phyloP scores from a whole-genome alignment of 2,329 filamentous ascomycete genomes.

The Westerdykella sp. region DNA sequence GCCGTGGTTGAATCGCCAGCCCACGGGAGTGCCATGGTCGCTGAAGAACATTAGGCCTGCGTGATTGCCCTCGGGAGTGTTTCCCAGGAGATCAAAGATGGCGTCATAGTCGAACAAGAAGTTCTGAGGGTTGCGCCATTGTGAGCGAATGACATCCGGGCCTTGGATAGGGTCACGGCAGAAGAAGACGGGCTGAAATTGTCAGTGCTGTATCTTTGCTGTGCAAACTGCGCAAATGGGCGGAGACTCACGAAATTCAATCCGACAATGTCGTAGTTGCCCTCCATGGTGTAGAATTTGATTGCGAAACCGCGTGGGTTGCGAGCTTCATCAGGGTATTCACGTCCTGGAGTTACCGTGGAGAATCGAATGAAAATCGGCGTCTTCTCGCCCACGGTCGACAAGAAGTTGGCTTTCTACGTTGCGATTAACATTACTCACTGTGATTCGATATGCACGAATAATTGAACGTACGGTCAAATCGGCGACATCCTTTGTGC shows the following conservation, averaged over 20 bases:
- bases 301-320: slow-evolving; percentile 47
- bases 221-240: not conserved
- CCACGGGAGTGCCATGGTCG: slow-evolving; percentile 46
- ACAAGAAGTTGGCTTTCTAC: slow-evolving; percentile 40
- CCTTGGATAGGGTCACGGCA: slow-evolving; percentile 45
- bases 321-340: slow-evolving; percentile 42
- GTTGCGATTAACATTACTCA: not conserved
- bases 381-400: slow-evolving; percentile 38
- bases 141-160: slow-evolving; percentile 45
- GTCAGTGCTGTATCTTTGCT: not conserved
- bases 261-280: slow-evolving; percentile 47
- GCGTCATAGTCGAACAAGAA: slow-evolving; percentile 47
- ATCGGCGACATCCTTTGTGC: slow-evolving; percentile 35
- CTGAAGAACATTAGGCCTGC: slow-evolving; percentile 47
- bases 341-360: slow-evolving; percentile 41
- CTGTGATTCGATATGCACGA: not conserved
- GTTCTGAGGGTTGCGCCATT: slow-evolving; percentile 43
- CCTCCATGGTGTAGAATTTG: slow-evolving; percentile 47
- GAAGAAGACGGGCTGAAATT: slow-evolving; percentile 43
- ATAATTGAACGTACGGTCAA: slow-evolving; percentile 20
- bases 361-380: slow-evolving; percentile 43
- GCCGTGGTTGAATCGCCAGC: slow-evolving; percentile 38
- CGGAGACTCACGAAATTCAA: slow-evolving; percentile 36
- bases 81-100: slow-evolving; percentile 46
- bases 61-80: slow-evolving; percentile 45